phyloP scores from a whole-genome alignment of 345 rosid species.

The Pseudoturritis turrita region DNA sequence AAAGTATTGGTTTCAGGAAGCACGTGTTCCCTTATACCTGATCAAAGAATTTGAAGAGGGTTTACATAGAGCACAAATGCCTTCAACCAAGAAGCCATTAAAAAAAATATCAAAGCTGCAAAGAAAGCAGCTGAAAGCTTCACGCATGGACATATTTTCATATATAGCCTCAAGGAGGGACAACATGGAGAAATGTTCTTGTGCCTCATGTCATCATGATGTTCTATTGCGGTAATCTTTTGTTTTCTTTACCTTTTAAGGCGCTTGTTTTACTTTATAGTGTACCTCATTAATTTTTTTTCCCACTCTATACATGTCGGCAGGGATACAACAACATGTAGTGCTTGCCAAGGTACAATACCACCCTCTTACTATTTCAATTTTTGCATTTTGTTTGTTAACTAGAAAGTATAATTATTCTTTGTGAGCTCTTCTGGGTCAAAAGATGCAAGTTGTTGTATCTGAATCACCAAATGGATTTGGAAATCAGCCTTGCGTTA shows the following conservation, averaged over 20 bases:
- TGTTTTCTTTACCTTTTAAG: background rate
- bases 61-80: conserved; percentile 28
- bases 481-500: background rate
- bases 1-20: conserved; percentile 76
- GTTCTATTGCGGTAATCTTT: conserved; percentile 61
- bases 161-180: conserved; percentile 65
- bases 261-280: background rate
- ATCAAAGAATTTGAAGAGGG: conserved; percentile 82
- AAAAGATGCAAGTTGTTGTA: background rate
- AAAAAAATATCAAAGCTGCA: conserved; percentile 48
- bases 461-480: background rate
- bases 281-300: conserved; percentile 20
- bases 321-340: conserved; percentile 79
- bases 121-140: conserved; percentile 68
- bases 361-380: background rate
- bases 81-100: conserved; percentile 36
- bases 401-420: background rate
- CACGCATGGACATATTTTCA: conserved; percentile 61
- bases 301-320: conserved; percentile 4
- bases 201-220: conserved; percentile 75
- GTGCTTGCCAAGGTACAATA: conserved; percentile 77
- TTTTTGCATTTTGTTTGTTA: background rate
- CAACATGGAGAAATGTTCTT: conserved; percentile 53
- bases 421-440: background rate
- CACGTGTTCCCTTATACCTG: conserved; percentile 76